Base-by-base conservation (phyloP, 768 basidiomycete genomes). In the Exidia glandulosa region DNA sequence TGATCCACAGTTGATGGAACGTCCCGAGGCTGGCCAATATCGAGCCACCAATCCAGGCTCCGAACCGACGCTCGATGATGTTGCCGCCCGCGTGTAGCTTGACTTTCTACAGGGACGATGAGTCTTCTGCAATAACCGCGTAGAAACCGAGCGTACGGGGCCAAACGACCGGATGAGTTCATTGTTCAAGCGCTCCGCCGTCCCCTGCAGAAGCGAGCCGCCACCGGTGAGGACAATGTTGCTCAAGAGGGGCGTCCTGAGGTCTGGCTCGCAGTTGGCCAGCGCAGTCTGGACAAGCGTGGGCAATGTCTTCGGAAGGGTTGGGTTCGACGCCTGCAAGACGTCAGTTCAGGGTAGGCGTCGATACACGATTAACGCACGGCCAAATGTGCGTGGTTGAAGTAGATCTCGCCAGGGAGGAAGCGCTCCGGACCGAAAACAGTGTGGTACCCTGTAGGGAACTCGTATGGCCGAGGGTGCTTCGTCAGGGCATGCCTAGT, bases 171-270 rank as follows among this genome's bases (percentile, higher is more conserved):
- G 78, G 36, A 76, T 73, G 9, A 98, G 74, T 70, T 99, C 96
- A 58, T 77, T 76, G 61, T 83, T 77, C 50, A 98, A 76, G 19
- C 96, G 81, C 66, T 98, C 94, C 30, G 81, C 80, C 62, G 98
- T 83, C 23, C 96, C 96, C 33, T 86, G 74, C 61, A 95, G 86
- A 48, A 92, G 75, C 60, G 88, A 91, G 36, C 94, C 90, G 10
- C 94, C 95, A 7, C 96, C 96, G n/a, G 92, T 90, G 52, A 98
- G 82, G 55, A 99, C 94, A 57, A 99, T 86, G 67, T 98, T 97
- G 62, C 88, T 84, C 68, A 95, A 81, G 30, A 99, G 83, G 23
- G 89, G 86, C 61, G 90, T 88, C 31, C 94, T 88, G 59, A 97
- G 75, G 70, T 99, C 96, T 0, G 89, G 85, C 66, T 99, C 96